Percentiles rank a stretch among this genome's conserved stretches.
Conservation (phyloP, 306 rosid genomes). For the Medicago lupulina region DNA sequence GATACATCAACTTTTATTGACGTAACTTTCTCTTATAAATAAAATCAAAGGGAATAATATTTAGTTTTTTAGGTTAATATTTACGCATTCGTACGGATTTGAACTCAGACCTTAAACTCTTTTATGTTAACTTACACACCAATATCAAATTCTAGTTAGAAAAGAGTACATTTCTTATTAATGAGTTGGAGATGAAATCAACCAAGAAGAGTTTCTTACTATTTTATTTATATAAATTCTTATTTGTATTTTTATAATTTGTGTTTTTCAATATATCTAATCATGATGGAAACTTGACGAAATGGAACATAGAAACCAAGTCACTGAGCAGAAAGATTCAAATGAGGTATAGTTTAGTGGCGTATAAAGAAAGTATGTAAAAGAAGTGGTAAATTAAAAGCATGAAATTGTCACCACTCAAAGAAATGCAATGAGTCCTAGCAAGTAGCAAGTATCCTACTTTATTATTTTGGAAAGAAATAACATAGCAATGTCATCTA, state of each 20-base stretch:
- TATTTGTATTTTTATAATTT: background rate
- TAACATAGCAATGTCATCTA: background rate
- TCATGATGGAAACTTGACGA: background rate
- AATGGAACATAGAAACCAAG: background rate
- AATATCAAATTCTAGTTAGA: too few species aligned
- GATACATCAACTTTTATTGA: too few species aligned
- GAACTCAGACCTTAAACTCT: too few species aligned
- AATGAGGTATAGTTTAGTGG: background rate
- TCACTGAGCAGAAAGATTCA: background rate
- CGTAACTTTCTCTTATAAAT: too few species aligned
- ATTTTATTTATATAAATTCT: background rate
- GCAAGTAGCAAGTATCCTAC: conserved; percentile 9
- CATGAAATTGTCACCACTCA: conserved; percentile 2
- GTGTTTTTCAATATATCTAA: background rate
- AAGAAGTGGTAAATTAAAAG: conserved; percentile 1
- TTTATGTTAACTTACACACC: too few species aligned
- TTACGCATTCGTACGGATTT: too few species aligned
- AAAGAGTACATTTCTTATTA: too few species aligned
- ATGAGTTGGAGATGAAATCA: background rate
- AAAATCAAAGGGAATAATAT: too few species aligned
- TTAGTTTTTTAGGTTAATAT: too few species aligned
- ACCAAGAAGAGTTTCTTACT: background rate
- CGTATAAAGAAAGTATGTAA: background rate
- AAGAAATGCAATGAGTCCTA: conserved; percentile 1
- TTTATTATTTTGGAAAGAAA: background rate